Percentiles rank a stretch among this genome's conserved stretches.
Evolutionary conservation across 345 rosid genomes (phyloP).

Genomic region (Camelina laxa): DNA sequence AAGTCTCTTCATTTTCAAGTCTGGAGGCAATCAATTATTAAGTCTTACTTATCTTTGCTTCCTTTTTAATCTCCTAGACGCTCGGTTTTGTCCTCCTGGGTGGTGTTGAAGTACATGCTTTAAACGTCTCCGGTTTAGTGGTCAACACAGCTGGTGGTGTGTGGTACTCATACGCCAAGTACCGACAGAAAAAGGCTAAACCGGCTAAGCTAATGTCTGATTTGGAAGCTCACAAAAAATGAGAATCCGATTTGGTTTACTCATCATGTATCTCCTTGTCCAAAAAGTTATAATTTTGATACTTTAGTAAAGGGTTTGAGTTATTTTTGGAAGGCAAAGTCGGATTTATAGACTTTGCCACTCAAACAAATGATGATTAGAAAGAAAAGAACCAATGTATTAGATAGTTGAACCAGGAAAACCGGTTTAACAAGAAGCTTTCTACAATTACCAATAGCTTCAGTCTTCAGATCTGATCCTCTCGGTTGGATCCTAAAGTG

Average conservation of each 20-base stretch:
- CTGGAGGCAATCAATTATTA: constrained; percentile 6
- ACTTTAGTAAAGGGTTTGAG: neutral
- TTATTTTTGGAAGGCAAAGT: neutral
- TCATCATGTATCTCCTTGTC: neutral
- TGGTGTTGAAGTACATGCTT: constrained; percentile 85
- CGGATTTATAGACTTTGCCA: neutral
- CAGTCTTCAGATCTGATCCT: neutral
- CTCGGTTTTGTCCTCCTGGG: constrained; percentile 92
- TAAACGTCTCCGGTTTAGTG: constrained; percentile 83
- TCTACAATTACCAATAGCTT: neutral
- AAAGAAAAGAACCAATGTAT: neutral
- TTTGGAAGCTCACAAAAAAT: constrained; percentile 70
- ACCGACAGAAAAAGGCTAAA: constrained; percentile 73
- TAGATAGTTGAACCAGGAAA: constrained; percentile 18
- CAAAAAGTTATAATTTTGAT: neutral
- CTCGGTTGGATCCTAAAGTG: neutral
- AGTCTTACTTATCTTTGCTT: constrained; percentile 11
- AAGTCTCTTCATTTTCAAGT: constrained; percentile 3
- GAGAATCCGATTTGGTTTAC: constrained; percentile 28
- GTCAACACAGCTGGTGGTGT: constrained; percentile 94
- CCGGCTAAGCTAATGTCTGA: constrained; percentile 57
- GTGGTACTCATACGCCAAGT: constrained; percentile 92
- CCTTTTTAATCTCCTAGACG: constrained; percentile 53
- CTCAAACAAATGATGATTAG: neutral
- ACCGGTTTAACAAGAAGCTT: neutral